A percentile compares a stretch with the other conserved stretches of the same genome.
Evolutionary conservation across 2,329 filamentous ascomycete species (phyloP).

Genomic region (Microsporum ferrugineum): DNA sequence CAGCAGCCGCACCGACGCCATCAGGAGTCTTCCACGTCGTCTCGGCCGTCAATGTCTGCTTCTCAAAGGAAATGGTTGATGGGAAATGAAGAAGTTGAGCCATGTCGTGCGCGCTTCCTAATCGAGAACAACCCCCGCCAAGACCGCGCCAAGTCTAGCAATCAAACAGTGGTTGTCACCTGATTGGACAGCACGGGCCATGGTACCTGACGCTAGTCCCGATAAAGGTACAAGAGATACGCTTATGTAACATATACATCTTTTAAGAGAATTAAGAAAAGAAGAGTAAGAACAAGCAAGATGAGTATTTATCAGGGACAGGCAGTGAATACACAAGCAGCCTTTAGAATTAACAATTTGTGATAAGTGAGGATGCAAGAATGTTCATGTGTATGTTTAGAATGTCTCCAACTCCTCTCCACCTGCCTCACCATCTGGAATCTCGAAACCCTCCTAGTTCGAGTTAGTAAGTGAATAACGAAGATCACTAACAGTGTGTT

Average conservation of each 20-base stretch:
- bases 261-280: neutral
- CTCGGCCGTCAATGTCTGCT: neutral
- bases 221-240: neutral
- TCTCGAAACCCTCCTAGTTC: slow-evolving; percentile 56
- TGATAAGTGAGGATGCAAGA: neutral
- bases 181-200: neutral
- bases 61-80: neutral
- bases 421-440: slow-evolving; percentile 62
- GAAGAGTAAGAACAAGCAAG: neutral
- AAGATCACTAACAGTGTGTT: neutral
- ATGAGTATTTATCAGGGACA: neutral
- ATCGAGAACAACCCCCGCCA: neutral
- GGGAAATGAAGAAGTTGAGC: neutral
- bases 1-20: neutral
- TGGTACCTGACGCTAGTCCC: neutral
- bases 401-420: slow-evolving; percentile 34
- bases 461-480: neutral
- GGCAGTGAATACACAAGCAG: neutral
- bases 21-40: neutral
- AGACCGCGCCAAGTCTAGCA: neutral
- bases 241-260: neutral
- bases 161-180: neutral
- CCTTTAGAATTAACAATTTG: neutral
- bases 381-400: slow-evolving; percentile 14
- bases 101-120: neutral